These are phyloP conservation scores for Septoria petroselini DNA, from an alignment of 2,329 filamentous ascomycete species.

Conservation along the genomic window DNA sequence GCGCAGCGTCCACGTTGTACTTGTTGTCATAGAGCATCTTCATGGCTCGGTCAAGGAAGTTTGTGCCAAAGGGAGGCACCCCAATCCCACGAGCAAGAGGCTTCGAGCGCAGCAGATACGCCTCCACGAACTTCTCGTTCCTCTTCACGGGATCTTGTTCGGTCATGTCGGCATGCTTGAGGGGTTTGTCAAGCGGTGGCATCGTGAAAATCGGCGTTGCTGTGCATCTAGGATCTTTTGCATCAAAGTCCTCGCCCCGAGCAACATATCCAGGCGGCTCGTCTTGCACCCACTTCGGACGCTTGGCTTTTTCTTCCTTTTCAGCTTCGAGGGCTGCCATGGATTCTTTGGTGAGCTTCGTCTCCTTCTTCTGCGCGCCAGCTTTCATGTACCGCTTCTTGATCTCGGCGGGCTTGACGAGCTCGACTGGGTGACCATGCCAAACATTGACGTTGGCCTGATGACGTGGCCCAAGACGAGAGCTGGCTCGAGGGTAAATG, in stretches of 20 bases:
- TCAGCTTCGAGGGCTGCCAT: constrained; percentile 77
- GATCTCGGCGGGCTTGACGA: constrained; percentile 81
- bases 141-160: constrained; percentile 14
- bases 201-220: constrained; percentile 76
- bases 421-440: constrained; percentile 82
- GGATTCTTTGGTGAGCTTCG: constrained; percentile 75
- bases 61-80: constrained; percentile 74
- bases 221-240: constrained; percentile 71
- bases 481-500: constrained; percentile 93
- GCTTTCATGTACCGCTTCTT: constrained; percentile 71
- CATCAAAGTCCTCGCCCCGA: constrained; percentile 74
- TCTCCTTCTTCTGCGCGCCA: constrained; percentile 65
- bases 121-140: constrained; percentile 62
- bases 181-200: constrained; percentile 30
- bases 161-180: constrained; percentile 21
- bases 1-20: constrained; percentile 68
- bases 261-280: constrained; percentile 81
- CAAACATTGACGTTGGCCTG: constrained; percentile 83
- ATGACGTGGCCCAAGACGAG: constrained; percentile 83
- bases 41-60: constrained; percentile 80
- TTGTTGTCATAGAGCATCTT: constrained; percentile 68
- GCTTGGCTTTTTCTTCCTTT: constrained; percentile 71
- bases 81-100: constrained; percentile 63
- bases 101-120: constrained; percentile 71
- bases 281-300: constrained; percentile 91